A percentile compares a stretch with the other conserved stretches of the same genome.
phyloP scores from a whole-genome alignment of 2,329 filamentous ascomycete species.

The Ophiostoma fasciatum region DNA sequence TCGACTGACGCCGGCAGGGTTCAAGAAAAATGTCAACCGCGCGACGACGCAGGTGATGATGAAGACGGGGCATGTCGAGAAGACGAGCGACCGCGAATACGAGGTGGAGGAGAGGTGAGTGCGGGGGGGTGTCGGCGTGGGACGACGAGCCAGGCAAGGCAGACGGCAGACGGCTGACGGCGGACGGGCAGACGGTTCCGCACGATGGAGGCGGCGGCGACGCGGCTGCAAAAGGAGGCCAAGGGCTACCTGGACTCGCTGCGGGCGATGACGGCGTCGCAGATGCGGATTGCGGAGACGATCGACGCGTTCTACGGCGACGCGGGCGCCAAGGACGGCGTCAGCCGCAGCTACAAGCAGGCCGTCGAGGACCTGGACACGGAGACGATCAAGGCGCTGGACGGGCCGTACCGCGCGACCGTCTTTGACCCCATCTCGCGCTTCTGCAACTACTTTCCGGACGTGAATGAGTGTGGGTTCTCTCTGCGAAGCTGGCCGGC shows the following conservation, averaged over 20 bases:
- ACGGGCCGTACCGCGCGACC: constrained; percentile 87
- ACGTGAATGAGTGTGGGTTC: constrained; percentile 89
- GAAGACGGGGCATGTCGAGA: constrained; percentile 98
- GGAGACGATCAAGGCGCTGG: constrained; percentile 95
- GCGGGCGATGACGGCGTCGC: constrained; percentile 95
- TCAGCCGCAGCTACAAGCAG: constrained; percentile 94
- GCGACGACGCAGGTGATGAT: constrained; percentile 99
- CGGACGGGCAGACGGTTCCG: constrained; percentile 59
- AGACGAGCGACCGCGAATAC: constrained; percentile 96
- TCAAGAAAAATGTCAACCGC: constrained; percentile 96
- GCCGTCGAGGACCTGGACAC: constrained; percentile 95
- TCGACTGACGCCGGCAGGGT: constrained; percentile 32
- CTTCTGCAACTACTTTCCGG: constrained; percentile 97
- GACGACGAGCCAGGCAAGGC: background rate
- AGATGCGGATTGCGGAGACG: constrained; percentile 98
- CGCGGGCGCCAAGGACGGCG: constrained; percentile 83
- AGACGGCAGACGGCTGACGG: background rate
- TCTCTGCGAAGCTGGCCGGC: too few species aligned
- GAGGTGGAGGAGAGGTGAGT: constrained; percentile 81
- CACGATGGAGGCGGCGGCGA: constrained; percentile 90
- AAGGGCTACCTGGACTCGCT: constrained; percentile 96
- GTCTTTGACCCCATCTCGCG: constrained; percentile 90
- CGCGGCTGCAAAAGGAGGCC: constrained; percentile 89
- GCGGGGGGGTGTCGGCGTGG: background rate
- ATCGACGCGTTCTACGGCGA: constrained; percentile 99